Evolutionary conservation across 2,329 filamentous ascomycete species (phyloP).

Genomic region (Periconia sp.): DNA sequence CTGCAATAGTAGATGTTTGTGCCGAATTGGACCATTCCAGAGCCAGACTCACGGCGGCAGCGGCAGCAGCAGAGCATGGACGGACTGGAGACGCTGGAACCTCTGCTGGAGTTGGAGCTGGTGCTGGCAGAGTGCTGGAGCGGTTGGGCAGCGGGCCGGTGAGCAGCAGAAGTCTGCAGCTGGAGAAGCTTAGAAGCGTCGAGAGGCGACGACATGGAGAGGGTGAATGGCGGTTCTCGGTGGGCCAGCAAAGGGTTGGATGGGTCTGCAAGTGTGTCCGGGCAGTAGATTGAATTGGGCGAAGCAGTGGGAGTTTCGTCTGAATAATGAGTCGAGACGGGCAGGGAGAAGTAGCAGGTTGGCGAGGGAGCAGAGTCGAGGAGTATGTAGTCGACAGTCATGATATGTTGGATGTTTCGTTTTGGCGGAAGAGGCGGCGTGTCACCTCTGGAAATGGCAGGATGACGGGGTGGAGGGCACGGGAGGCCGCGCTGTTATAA

Average conservation of each 20-base stretch:
- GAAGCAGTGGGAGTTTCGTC: conserved; percentile 36
- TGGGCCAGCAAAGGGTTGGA: conserved; percentile 44
- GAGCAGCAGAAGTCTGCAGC: conserved; percentile 45
- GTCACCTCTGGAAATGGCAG: conserved; percentile 1
- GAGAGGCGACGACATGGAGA: conserved; percentile 26
- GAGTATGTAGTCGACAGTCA: conserved; percentile 4
- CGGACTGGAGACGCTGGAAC: conserved; percentile 20
- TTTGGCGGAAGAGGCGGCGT: conserved; percentile 1
- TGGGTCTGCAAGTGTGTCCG: conserved; percentile 35
- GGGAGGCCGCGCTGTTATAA: conserved; percentile 12
- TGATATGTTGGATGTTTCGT: conserved; percentile 14
- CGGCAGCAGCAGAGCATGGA: conserved; percentile 37
- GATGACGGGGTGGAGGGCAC: conserved; percentile 1
- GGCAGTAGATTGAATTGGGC: conserved; percentile 28
- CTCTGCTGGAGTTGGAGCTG: conserved; percentile 5
- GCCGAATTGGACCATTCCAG: conserved; percentile 45
- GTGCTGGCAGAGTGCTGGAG: conserved; percentile 25
- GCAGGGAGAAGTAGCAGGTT: conserved; percentile 43
- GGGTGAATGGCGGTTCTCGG: conserved; percentile 18
- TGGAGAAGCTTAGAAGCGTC: conserved; percentile 46
- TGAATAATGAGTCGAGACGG: conserved; percentile 36
- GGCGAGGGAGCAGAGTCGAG: conserved; percentile 14
- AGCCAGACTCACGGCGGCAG: conserved; percentile 38
- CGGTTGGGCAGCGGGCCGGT: conserved; percentile 37
- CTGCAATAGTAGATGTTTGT: conserved; percentile 50